phyloP scores from a whole-genome alignment of 371 early-diverging fungal genomes.

The Dinochytrium kinnereticum region DNA sequence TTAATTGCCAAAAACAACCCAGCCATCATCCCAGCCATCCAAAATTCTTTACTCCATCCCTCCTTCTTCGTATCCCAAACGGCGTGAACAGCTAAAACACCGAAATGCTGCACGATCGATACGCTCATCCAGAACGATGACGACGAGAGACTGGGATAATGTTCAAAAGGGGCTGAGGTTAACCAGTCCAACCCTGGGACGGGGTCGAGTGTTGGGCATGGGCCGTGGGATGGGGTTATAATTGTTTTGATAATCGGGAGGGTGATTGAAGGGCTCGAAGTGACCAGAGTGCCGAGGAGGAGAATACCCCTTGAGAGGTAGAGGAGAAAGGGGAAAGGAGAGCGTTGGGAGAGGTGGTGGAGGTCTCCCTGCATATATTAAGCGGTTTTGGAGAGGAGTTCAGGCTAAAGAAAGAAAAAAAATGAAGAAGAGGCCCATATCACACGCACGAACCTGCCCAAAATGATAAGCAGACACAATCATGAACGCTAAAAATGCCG shows the following conservation, averaged over 20 bases:
- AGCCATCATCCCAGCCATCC: conserved; percentile 15
- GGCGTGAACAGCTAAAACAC: conserved; percentile 10
- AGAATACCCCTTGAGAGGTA: conserved; percentile 33
- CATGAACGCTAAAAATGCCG: conserved; percentile 30
- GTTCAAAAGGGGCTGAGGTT: no score
- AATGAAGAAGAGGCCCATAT: no score
- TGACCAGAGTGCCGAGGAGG: conserved; percentile 27
- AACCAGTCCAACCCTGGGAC: no score
- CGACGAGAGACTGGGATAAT: no score
- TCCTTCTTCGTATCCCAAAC: neutral
- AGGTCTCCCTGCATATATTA: conserved; percentile 40
- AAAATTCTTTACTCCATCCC: conserved; percentile 21
- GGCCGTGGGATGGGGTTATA: no score
- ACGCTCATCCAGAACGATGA: neutral
- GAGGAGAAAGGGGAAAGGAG: conserved; percentile 10
- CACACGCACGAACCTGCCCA: no score
- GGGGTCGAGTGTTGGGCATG: no score
- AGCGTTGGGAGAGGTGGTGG: conserved; percentile 5
- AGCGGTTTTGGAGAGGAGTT: no score
- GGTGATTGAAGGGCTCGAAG: conserved; percentile 25
- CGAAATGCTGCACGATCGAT: conserved; percentile 19
- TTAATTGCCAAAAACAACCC: conserved; percentile 28
- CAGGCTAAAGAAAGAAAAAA: no score
- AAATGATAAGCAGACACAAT: conserved; percentile 37
- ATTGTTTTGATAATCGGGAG: conserved; percentile 31